Evolutionary conservation across 1,139 yeast genomes (phyloP).

Genomic region (Lodderomyces parapsilosis): DNA sequence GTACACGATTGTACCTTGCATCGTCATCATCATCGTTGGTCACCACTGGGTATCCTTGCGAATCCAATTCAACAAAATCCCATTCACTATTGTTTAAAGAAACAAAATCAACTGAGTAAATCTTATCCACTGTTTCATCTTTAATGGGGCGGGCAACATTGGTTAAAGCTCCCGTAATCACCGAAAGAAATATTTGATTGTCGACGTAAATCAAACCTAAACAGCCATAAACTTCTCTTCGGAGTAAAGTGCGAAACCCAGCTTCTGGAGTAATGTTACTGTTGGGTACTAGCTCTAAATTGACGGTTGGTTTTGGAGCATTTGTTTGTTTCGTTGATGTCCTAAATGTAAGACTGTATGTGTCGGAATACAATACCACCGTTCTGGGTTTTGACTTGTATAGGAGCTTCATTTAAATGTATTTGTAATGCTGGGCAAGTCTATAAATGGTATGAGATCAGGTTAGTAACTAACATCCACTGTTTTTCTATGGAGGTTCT

Average conservation of each 20-base stretch:
- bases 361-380: slow-evolving; percentile 50
- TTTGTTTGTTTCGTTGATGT: slow-evolving; percentile 18
- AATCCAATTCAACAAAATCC: slow-evolving; percentile 71
- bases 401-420: slow-evolving; percentile 45
- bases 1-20: slow-evolving; percentile 31
- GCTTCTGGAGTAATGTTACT: slow-evolving; percentile 35
- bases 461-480: background rate
- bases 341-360: slow-evolving; percentile 51
- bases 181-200: slow-evolving; percentile 68
- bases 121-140: slow-evolving; percentile 76
- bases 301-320: slow-evolving; percentile 37
- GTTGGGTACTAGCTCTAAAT: slow-evolving; percentile 51
- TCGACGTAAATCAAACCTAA: slow-evolving; percentile 77
- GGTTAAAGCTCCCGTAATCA: slow-evolving; percentile 68
- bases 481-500: background rate
- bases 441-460: background rate
- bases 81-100: slow-evolving; percentile 70
- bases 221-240: slow-evolving; percentile 71
- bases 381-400: slow-evolving; percentile 53
- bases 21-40: slow-evolving; percentile 19
- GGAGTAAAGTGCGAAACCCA: slow-evolving; percentile 50
- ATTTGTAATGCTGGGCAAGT: background rate
- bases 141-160: slow-evolving; percentile 85
- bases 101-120: slow-evolving; percentile 80
- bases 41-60: slow-evolving; percentile 57